Base-by-base conservation (phyloP, 768 basidiomycete species). In the Mycena leptocephala region DNA sequence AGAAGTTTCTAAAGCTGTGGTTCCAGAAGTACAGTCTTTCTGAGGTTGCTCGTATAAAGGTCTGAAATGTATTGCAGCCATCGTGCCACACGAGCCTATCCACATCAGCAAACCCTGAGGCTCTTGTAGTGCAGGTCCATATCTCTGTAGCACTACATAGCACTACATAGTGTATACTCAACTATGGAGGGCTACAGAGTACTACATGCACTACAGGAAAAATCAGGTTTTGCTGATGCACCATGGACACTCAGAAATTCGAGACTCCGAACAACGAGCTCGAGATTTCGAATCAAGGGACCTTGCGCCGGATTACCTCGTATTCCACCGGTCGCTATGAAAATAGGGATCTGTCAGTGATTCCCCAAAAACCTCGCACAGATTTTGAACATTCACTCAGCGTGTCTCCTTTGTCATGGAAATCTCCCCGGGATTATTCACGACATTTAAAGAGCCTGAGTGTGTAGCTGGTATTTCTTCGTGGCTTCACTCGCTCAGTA, bases 391-490 rank as follows among this genome's bases (percentile, higher is more conserved):
- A 39, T 3, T 11, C 32, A 8, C 37, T n/a, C 59, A 78, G 77
- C 7, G 77, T 72, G 58, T 58, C 0, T 26, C 55, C 6, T 48
- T 26, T 35, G 5, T 32, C 41, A 71, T 59, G 74, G 35, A 72
- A 13, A 75, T 78, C 26, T n/a, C 69, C 1, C n/a, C 70, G 2
- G 77, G 69, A 20, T 28, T 70, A 13, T 74, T 78, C 33, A 71
- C 55, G 26, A 24, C 56, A 14, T 43, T 39, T 5, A 37, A 51
- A 8, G 73, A 75, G 46, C 70, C 77, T 24, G 66, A 78, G 74
- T 75, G 66, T 28, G 70, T 59, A 6, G 37, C 18, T 16, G 1
- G 16, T 3, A n/a, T 43, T 55, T 24, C 24, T 13, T 22, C 1
- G 22, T 32, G 2, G 3, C 37, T 39, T 48, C 30, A 24, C 7